phyloP scores from a whole-genome alignment of 148 eudicot genomes.

The Rhododendron simsii region DNA sequence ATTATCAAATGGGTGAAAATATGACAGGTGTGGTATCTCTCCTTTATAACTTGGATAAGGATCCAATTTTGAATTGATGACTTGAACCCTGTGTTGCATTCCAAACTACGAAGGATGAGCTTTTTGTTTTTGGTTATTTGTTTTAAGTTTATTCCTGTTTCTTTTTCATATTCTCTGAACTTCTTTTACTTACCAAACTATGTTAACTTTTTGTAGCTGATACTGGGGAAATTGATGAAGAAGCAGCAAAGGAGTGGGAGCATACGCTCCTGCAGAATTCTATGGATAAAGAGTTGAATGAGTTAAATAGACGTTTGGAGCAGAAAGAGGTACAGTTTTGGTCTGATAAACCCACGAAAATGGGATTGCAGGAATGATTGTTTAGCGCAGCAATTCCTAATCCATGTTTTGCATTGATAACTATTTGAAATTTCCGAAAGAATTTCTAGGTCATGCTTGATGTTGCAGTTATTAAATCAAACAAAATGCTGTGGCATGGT shows the following conservation, averaged over 20 bases:
- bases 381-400: neutral
- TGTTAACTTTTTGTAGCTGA: slow-evolving; percentile 49
- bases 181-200: neutral
- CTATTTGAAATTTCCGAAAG: neutral
- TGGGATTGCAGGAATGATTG: neutral
- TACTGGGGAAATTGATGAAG: slow-evolving; percentile 82
- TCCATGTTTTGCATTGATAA: neutral
- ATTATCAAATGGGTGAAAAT: slow-evolving; percentile 76
- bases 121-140: neutral
- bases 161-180: neutral
- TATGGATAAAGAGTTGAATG: slow-evolving; percentile 90
- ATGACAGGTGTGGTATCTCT: slow-evolving; percentile 43
- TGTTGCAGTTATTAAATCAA: neutral
- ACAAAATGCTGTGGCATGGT: neutral
- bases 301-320: slow-evolving; percentile 81
- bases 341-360: neutral
- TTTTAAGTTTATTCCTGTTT: neutral
- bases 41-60: slow-evolving; percentile 1
- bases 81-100: neutral
- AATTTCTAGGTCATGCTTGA: neutral
- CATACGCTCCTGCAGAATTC: slow-evolving; percentile 84
- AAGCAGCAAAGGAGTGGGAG: slow-evolving; percentile 96
- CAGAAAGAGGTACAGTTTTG: slow-evolving; percentile 74
- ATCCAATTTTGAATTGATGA: neutral
- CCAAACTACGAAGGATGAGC: neutral